Evolutionary conservation across 2,329 filamentous ascomycete species (phyloP).

Genomic region (Aureobasidium sp.): DNA sequence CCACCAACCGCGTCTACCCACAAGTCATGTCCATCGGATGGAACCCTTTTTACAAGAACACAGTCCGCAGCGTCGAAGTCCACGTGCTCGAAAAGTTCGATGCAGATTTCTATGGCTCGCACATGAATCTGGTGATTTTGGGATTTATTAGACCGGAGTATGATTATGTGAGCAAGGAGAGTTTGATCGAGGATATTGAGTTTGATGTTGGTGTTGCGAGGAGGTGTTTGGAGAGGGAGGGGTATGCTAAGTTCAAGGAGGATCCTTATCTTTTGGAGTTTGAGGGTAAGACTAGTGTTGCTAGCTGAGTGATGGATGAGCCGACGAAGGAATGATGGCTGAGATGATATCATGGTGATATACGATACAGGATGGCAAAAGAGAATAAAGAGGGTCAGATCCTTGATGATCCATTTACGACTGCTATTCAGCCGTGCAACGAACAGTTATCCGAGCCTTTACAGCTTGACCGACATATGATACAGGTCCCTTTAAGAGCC

Average conservation of each 20-base stretch:
- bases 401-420: neutral
- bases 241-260: conserved; percentile 49
- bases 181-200: conserved; percentile 78
- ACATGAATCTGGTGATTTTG: conserved; percentile 71
- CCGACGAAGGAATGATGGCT: too few relatives aligned
- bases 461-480: neutral
- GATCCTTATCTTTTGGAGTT: conserved; percentile 36
- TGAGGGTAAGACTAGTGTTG: conserved; percentile 26
- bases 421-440: neutral
- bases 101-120: conserved; percentile 75
- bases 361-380: neutral
- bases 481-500: neutral
- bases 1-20: conserved; percentile 52
- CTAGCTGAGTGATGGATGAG: conserved; percentile 17
- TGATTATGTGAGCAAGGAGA: conserved; percentile 79
- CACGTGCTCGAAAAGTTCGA: conserved; percentile 66
- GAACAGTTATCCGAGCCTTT: neutral
- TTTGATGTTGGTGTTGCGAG: conserved; percentile 79
- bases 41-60: conserved; percentile 97
- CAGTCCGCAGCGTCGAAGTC: conserved; percentile 61
- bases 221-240: conserved; percentile 60
- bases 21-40: conserved; percentile 95
- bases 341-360: neutral
- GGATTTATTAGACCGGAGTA: conserved; percentile 85
- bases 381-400: neutral